Base-by-base conservation (phyloP, 2,329 filamentous ascomycete species). In the Neonectria magnoliae region DNA sequence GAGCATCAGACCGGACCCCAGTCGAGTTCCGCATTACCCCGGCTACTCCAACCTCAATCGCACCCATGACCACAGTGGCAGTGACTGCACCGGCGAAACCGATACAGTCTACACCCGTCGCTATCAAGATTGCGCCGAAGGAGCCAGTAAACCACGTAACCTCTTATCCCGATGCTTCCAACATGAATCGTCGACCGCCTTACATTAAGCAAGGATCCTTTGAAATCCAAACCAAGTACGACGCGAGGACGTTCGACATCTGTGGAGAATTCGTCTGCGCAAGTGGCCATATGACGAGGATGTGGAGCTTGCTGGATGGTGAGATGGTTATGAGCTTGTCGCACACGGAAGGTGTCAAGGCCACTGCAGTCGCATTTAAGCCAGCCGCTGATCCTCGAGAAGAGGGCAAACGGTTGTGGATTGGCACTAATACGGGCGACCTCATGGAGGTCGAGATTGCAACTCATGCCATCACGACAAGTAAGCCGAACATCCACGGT, bases 251-350 rank as follows among this genome's bases (percentile, higher is more conserved):
- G 31, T 90, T 98, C 75, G 94, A 96, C 67, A 90, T 97, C 3
- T 98, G 93, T 76, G 96, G 96, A 8, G 91, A 94, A 68, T 90
- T 91, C 70, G 89, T 96, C 8, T 97, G 93, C 76, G 95, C 94
- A 0, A 93, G 92, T 16, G 96, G 95, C 5, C 91, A 92, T 68
- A 84, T 96, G 66, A 98, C 95, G 1, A 88, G 93, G 65, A 93
- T 94, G 0, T 99, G 96, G 94, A 95, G 90, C 76, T 79, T 97
- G 25, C 81, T 89, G 11, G 93, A 93, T 58, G 95, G 95, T 2
- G 92, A 97, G 71, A 85, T 93, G 55, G 76, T 97, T 14, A 88
- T 97, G 84, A 96, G 89, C 71, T 80, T 97, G 68, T 87, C 90
- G 56, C 94, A 97, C 77, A 92, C 91, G 1, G 96, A 99, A 75